These are phyloP conservation scores for Sporothrix mexicana DNA, from an alignment of 2,329 filamentous ascomycete genomes.

Conservation along the genomic window DNA sequence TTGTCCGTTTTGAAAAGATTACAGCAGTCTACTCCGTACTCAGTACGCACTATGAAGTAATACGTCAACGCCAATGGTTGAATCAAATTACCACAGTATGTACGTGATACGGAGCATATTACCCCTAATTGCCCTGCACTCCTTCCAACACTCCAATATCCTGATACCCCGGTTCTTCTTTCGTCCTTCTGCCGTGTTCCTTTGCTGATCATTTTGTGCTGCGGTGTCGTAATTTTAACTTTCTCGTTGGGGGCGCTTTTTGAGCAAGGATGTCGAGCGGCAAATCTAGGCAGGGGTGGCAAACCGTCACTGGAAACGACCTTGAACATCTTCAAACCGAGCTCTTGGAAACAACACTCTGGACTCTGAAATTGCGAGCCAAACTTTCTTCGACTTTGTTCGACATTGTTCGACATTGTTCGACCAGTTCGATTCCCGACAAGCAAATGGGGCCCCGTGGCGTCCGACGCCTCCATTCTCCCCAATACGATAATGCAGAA, in stretches of 20 bases:
- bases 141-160: background rate
- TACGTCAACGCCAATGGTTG: no score
- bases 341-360: background rate
- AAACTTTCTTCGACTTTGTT: background rate
- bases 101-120: background rate
- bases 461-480: background rate
- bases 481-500: slow-evolving; percentile 1
- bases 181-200: slow-evolving; percentile 3
- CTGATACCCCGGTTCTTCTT: slow-evolving; percentile 1
- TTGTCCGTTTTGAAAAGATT: background rate
- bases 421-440: background rate
- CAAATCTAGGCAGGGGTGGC: slow-evolving; percentile 3
- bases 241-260: slow-evolving; percentile 1
- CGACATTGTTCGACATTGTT: background rate
- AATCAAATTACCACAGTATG: background rate
- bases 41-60: no score
- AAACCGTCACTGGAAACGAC: background rate
- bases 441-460: background rate
- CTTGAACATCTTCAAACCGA: no score
- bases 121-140: background rate
- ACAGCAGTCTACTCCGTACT: background rate
- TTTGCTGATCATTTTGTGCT: slow-evolving; percentile 26
- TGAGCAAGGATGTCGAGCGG: background rate
- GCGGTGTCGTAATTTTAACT: slow-evolving; percentile 34
- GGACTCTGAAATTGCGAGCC: background rate